Conservation (phyloP, 257 asterid species). For the Datura wrightii region DNA sequence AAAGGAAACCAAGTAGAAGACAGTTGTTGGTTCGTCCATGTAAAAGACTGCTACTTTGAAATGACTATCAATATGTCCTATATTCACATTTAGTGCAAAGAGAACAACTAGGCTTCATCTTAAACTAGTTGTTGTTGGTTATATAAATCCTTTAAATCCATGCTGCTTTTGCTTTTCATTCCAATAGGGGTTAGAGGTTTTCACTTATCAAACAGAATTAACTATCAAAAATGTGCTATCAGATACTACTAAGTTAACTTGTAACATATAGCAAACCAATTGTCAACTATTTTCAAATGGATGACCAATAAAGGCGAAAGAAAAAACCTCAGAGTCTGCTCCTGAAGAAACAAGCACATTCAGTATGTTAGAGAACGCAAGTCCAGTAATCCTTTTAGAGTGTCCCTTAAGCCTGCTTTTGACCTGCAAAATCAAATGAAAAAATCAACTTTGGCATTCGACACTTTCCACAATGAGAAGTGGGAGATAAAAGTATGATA, state of each 20-base stretch:
- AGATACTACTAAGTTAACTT: neutral
- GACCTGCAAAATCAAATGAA: conserved; percentile 46
- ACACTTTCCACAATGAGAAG: neutral
- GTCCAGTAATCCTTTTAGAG: conserved; percentile 57
- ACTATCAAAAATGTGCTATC: conserved; percentile 22
- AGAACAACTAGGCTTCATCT: neutral
- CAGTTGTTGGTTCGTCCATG: neutral
- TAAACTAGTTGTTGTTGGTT: conserved; percentile 19
- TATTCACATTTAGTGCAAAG: neutral
- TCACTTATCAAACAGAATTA: neutral
- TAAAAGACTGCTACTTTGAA: neutral
- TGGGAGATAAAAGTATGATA: conserved; percentile 28
- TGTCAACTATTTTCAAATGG: neutral
- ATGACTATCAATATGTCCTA: neutral
- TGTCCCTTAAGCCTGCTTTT: conserved; percentile 67
- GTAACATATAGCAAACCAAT: neutral
- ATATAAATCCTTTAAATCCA: neutral
- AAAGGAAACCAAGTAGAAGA: neutral
- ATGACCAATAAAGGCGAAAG: neutral
- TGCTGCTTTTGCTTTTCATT: conserved; percentile 18
- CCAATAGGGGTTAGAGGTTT: neutral
- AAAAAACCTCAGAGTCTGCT: conserved; percentile 64
- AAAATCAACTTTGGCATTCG: neutral
- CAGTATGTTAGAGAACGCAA: conserved; percentile 59
- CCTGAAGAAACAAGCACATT: conserved; percentile 66